Evolutionary conservation across 805 yeast species (phyloP), one percentile per base, ranked within the genome.

Genomic region (Yarrowia sp.): DNA sequence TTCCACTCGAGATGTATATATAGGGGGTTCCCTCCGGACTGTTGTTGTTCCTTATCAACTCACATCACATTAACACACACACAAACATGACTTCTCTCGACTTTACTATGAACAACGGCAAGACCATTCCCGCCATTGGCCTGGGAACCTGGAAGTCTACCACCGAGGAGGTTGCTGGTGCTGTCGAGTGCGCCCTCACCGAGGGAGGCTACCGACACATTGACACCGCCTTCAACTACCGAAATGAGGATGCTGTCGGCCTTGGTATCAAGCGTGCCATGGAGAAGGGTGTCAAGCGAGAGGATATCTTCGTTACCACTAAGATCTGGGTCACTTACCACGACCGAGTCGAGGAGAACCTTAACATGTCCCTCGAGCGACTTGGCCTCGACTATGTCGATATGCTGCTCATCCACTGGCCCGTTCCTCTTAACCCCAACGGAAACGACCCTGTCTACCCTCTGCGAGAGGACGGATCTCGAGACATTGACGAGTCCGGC

Each of bases 181-280:
- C 87, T 26, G 65, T 67, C 21, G 65, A 61, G 40, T 35, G 44
- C 43, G 93, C 92, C 16, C 77, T 87, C 65, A 41, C 48, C 46
- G 79, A 83, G 71, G 77, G 79, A 10, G 92, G 92, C 12, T 86
- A 86, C 74, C 81, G 86, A 67, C 90, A 86, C 72, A 85, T 89
- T 68, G 96, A 89, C 73, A 84, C 92, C 10, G 95, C 95, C 2
- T 83, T 83, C 72, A 79, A 81, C 66, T 89, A 89, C 73, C 82
- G 82, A 2, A 87, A 86, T 71, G 96, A 90, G 73, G 78, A 74
- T 17, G 85, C 82, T 67, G 87, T 87, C 16, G 92, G 96, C 33
- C 78, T 80, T 62, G 95, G 87, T 3, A 70, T 72, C 64, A 68
- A 64, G 26, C 68, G 67, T 49, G 77, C 78, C 38, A 82, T 87